Evolutionary conservation across 2,329 filamentous ascomycete species (phyloP).

Genomic region (Colletotrichum sansevieriae): DNA sequence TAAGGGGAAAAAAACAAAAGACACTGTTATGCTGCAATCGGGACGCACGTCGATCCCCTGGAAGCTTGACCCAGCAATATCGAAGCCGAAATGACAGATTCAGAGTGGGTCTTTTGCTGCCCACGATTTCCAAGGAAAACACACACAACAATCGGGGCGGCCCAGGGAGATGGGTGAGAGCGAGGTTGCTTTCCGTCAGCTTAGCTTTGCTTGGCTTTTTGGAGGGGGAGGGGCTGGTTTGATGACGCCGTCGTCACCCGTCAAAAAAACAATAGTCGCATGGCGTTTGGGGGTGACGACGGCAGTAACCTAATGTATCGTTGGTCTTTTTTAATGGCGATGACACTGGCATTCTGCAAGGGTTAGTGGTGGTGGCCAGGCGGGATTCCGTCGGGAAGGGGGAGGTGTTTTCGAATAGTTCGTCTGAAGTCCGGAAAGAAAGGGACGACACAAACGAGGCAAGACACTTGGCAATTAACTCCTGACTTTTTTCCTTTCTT

Average conservation of each 20-base stretch:
- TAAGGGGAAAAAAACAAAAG: too few species aligned
- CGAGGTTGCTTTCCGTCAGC: background rate
- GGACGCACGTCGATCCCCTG: conserved; percentile 8
- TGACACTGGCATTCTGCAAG: background rate
- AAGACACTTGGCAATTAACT: conserved; percentile 37
- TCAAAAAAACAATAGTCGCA: too few species aligned
- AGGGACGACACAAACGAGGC: conserved; percentile 26
- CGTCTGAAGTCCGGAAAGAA: conserved; percentile 7
- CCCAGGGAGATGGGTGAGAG: background rate
- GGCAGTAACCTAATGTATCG: conserved; percentile 8
- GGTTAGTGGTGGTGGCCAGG: background rate
- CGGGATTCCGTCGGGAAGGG: background rate
- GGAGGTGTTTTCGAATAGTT: background rate
- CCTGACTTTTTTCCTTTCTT: conserved; percentile 2
- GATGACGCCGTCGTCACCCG: background rate
- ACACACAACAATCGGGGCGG: too few species aligned
- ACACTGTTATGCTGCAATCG: background rate
- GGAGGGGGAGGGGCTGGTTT: background rate
- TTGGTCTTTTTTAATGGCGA: background rate
- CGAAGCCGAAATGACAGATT: conserved; percentile 30
- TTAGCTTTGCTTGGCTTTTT: conserved; percentile 4
- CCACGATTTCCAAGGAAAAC: conserved; percentile 15
- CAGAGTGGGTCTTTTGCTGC: background rate
- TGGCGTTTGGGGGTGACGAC: background rate
- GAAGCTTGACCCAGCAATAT: conserved; percentile 20